Conservation (phyloP, 257 asterid species). For the Solanum bukasovii region DNA sequence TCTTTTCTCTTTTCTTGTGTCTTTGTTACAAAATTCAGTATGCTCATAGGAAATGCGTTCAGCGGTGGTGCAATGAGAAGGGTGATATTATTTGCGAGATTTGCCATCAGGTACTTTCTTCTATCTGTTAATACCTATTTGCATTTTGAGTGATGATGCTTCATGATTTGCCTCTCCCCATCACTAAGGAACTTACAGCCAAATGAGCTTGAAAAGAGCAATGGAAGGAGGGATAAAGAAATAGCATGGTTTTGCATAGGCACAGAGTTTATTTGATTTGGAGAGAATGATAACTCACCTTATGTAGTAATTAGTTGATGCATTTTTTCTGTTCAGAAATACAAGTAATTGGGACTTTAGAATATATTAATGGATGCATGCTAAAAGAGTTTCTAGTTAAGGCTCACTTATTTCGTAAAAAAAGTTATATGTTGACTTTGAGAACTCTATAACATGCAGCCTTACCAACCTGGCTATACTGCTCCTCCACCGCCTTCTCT, state of each 20-base stretch:
- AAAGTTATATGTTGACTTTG: neutral
- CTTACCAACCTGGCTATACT: constrained; percentile 42
- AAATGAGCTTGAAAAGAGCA: neutral
- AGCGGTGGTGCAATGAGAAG: constrained; percentile 49
- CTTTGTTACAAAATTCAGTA: constrained; percentile 12
- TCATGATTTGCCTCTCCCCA: neutral
- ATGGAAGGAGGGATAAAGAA: neutral
- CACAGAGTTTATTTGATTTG: neutral
- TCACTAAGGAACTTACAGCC: neutral
- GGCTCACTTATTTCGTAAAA: neutral
- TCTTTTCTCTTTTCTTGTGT: neutral
- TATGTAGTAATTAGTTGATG: neutral
- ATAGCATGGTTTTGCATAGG: neutral
- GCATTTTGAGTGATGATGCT: neutral
- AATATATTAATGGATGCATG: neutral
- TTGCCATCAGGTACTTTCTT: constrained; percentile 30
- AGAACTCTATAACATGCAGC: constrained; percentile 12
- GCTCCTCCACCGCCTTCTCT: constrained; percentile 28
- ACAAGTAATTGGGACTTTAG: neutral
- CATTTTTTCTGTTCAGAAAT: neutral
- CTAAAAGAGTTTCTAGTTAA: neutral
- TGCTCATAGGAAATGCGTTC: constrained; percentile 43
- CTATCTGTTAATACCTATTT: neutral
- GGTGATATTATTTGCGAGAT: constrained; percentile 44
- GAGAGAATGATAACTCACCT: neutral